These are phyloP conservation scores for Pinus taeda DNA, from an alignment of 75 land plant species.

Conservation along the genomic window DNA sequence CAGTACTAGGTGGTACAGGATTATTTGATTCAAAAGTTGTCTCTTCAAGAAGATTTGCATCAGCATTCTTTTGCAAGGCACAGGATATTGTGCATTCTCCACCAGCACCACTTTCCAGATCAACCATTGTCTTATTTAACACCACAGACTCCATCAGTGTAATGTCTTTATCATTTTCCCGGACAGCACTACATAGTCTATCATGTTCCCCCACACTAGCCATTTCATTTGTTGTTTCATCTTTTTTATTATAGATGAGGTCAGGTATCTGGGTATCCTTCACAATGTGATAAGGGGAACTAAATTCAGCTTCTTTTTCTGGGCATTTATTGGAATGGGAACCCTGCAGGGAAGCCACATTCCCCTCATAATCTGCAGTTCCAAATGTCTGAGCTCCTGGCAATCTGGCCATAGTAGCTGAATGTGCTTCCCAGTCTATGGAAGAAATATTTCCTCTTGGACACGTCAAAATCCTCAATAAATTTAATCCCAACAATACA, in stretches of 20 bases:
- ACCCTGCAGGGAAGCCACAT: not conserved
- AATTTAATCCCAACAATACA: conserved; percentile 68
- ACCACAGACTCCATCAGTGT: not conserved
- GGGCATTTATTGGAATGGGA: not conserved
- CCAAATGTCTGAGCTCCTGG: conserved; percentile 8
- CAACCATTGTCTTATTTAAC: not conserved
- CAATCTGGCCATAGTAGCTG: not conserved
- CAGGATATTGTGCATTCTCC: not conserved
- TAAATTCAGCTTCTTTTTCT: conserved; percentile 3
- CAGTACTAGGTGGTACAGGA: not conserved
- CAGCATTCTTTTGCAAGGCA: conserved; percentile 2
- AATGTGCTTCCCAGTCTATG: conserved; percentile 46
- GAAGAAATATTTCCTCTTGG: conserved; percentile 30
- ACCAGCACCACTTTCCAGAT: not conserved
- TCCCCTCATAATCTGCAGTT: conserved; percentile 17
- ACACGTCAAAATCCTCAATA: conserved; percentile 67
- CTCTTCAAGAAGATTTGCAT: conserved; percentile 6
- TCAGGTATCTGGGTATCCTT: not conserved
- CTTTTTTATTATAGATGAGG: not conserved
- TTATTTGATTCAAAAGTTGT: not conserved
- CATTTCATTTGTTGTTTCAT: not conserved
- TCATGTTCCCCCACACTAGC: not conserved
- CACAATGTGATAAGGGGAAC: not conserved
- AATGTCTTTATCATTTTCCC: not conserved
- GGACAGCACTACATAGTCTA: not conserved